Evolutionary conservation across 352 stramenopile species (phyloP), one percentile per base, ranked within the genome.

Genomic region (Phytophthora hibernalis): DNA sequence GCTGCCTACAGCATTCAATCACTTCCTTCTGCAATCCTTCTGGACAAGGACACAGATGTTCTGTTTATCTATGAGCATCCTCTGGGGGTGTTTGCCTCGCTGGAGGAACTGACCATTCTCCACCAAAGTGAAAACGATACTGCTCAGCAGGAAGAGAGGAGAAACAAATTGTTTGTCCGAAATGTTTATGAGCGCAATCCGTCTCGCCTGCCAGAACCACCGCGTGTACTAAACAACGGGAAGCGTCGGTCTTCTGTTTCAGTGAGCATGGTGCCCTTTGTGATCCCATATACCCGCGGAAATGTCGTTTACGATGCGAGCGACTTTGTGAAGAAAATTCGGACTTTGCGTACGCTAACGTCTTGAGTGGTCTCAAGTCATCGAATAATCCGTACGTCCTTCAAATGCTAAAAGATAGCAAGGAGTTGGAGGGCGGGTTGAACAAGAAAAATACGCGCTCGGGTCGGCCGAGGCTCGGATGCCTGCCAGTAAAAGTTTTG

Each of bases 241-340:
- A 71, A 37, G 24, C 51, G 47, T 15, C 51, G 59, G 42, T 22
- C 20, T 21, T 51, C 24, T n/a, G 20, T 40, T 0, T 33, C 48
- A 26, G 28, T 72, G 12, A 70, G 65, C 11, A 21, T 38, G 0
- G 59, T 92, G 13, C 60, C 48, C 3, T 92, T 92, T 40, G 50
- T 75, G 15, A 70, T 90, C 5, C 80, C 78, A 0, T 82, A 92
- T 28, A 64, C 80, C 6, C 74, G 80, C n/a, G 70, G 72, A 15
- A 28, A 72, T 13, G 72, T 90, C 3, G 57, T 77, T 13, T 92
- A 92, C 50, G 83, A 90, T 45, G 82, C 80, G 12, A 77, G 37
- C 10, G 79, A 87, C 7, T 92, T 92, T 56, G 80, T 92, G 18
- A 80, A 80, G 56, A 90, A 90, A 90, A 92, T 44, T 85, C 82